Base-by-base conservation (phyloP, 805 yeast species). In the Wickerhamomyces queroliae region DNA sequence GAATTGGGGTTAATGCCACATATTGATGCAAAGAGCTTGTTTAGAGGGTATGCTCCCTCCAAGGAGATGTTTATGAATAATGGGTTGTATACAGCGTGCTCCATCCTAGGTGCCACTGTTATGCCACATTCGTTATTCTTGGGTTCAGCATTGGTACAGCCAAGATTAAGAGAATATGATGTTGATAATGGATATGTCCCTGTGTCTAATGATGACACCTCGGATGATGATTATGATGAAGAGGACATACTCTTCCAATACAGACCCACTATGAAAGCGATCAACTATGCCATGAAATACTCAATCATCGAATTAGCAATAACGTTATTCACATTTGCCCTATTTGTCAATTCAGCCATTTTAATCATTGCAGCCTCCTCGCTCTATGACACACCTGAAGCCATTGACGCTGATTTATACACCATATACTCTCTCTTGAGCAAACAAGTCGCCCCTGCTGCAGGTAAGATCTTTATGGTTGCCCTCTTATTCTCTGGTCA, bases 111-210 rank as follows among this genome's bases (percentile, higher is more conserved):
- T 42, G 96, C 96, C 12, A 88, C 96, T 0, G 95, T 88, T 19
- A 88, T 88, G 96, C 96, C 96, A 5, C 96, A 88, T 57, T 80
- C 90, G 2, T 66, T 88, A 34, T 88, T 85, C 55, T 66, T 88
- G 39, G 96, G 96, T 0, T 82, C 91, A 0, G 95, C 89, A 12
- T 67, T 87, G 40, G 96, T 87, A 9, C 95, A 88, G 59, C 87
- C 95, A 18, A 70, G 96, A 46, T 66, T 88, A 33, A 72, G 78
- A 52, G 95, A 87, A 33, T 88, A 63, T 53, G 96, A 88, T 55
- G 58, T 72, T 8, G 68, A 73, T 38, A 66, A 79, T 47, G 82
- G 82, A 18, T 65, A 69, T 48, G 70, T 66, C 48, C 50, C 54
- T 18, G 51, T 64, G 1, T 40, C 58, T 21, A 46, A 50, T 5